These are phyloP conservation scores for Russula brevipes DNA, from an alignment of 768 basidiomycete species.

Conservation along the genomic window DNA sequence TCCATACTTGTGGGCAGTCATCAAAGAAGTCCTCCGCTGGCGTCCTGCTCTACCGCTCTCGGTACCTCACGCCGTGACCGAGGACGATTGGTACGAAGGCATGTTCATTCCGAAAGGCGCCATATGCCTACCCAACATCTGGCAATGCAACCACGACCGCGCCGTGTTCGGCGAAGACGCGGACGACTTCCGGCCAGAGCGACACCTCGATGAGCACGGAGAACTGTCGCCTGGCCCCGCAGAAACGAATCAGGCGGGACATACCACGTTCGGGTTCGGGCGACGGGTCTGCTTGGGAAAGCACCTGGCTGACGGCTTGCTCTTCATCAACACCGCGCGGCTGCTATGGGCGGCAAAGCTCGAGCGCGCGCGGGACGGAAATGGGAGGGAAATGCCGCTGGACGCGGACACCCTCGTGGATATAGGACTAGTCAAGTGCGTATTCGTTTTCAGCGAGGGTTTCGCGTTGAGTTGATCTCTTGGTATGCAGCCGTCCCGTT, in stretches of 20 bases:
- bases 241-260: conserved; percentile 20
- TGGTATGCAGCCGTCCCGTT: conserved; percentile 8
- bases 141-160: conserved; percentile 10
- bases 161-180: conserved; percentile 23
- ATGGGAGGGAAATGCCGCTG: conserved; percentile 12
- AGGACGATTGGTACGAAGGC: conserved; percentile 31
- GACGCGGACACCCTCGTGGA: conserved; percentile 4
- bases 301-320: conserved; percentile 21
- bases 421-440: conserved; percentile 13
- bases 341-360: conserved; percentile 25
- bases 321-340: conserved; percentile 25
- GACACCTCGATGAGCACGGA: conserved; percentile 20
- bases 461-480: neutral
- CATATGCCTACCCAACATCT: conserved; percentile 30
- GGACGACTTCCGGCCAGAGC: conserved; percentile 24
- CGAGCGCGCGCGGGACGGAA: conserved; percentile 10
- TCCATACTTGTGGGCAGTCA: conserved; percentile 24
- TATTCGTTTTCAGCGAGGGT: neutral
- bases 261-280: conserved; percentile 22
- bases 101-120: conserved; percentile 36
- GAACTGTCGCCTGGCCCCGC: neutral
- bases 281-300: conserved; percentile 25
- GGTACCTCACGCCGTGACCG: conserved; percentile 7
- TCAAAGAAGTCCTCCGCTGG: conserved; percentile 20
- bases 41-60: neutral